These are phyloP conservation scores for Plectosphaerella plurivora DNA, from an alignment of 2,329 filamentous ascomycete genomes.

Conservation along the genomic window DNA sequence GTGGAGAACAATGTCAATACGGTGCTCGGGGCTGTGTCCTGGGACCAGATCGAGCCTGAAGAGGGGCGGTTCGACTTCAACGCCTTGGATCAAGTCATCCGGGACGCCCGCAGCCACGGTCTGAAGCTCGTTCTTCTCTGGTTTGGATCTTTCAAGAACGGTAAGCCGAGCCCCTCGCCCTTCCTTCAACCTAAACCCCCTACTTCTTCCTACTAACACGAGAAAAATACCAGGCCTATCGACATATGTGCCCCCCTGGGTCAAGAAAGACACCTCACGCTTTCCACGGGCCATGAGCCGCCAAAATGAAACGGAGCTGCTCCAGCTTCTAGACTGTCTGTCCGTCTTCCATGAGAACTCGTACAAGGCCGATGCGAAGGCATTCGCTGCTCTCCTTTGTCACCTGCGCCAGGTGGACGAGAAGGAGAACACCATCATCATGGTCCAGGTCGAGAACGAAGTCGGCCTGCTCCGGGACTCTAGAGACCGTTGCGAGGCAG, in stretches of 20 bases:
- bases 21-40: slow-evolving; percentile 20
- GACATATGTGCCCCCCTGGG: neutral
- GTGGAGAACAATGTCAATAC: slow-evolving; percentile 21
- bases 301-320: neutral
- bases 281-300: neutral
- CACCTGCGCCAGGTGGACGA: neutral
- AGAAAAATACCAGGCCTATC: neutral
- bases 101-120: slow-evolving; percentile 12
- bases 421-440: neutral
- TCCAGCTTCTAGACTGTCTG: neutral
- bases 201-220: neutral
- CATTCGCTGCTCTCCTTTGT: neutral
- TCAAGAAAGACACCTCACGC: neutral
- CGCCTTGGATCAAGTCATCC: slow-evolving; percentile 18
- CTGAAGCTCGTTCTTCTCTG: neutral
- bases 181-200: too few species aligned
- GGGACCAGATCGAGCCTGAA: slow-evolving; percentile 23
- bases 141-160: slow-evolving; percentile 2
- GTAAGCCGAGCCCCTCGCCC: too few species aligned
- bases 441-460: slow-evolving; percentile 1
- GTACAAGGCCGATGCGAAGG: neutral
- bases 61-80: slow-evolving; percentile 22
- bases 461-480: neutral
- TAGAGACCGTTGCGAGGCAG: neutral
- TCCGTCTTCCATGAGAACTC: neutral